phyloP scores from a whole-genome alignment of 2,329 filamentous ascomycete genomes.

The Pseudophaeomoniella oleicola region DNA sequence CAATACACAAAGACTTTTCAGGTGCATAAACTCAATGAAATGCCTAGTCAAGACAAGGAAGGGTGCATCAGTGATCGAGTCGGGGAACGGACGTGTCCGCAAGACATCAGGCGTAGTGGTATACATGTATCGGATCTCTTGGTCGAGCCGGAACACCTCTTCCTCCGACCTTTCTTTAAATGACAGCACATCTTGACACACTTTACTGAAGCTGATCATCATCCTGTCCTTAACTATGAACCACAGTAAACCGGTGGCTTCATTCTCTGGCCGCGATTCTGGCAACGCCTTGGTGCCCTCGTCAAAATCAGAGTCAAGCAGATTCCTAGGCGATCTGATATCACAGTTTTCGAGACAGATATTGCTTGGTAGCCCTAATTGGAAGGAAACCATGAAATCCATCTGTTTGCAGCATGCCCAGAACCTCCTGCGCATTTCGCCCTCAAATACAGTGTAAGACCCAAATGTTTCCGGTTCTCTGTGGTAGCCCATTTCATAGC shows the following conservation, averaged over 20 bases:
- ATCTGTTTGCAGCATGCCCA: slow-evolving; percentile 14
- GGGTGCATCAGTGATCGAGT: slow-evolving; percentile 11
- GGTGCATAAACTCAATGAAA: slow-evolving; percentile 7
- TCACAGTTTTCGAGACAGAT: slow-evolving; percentile 12
- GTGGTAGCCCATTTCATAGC: slow-evolving; percentile 16
- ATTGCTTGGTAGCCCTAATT: slow-evolving; percentile 15
- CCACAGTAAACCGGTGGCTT: slow-evolving; percentile 13
- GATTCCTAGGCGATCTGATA: slow-evolving; percentile 12
- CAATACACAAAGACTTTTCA: slow-evolving; percentile 14
- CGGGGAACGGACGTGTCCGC: slow-evolving; percentile 8
- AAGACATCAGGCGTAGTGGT: slow-evolving; percentile 8
- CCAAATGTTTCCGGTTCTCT: slow-evolving; percentile 12
- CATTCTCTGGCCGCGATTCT: slow-evolving; percentile 10
- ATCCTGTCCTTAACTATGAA: slow-evolving; percentile 18
- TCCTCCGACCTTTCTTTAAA: slow-evolving; percentile 6
- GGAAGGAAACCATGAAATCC: slow-evolving; percentile 15
- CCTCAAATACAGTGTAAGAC: slow-evolving; percentile 13
- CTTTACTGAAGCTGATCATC: slow-evolving; percentile 13
- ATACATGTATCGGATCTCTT: slow-evolving; percentile 8
- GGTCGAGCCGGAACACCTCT: neutral
- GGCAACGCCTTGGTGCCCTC: slow-evolving; percentile 11
- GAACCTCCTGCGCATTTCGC: slow-evolving; percentile 14
- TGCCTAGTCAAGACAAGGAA: slow-evolving; percentile 12
- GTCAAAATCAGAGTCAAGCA: slow-evolving; percentile 15
- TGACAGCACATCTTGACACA: slow-evolving; percentile 15